phyloP scores from a whole-genome alignment of 2,329 filamentous ascomycete genomes.

The Phoma sp. region DNA sequence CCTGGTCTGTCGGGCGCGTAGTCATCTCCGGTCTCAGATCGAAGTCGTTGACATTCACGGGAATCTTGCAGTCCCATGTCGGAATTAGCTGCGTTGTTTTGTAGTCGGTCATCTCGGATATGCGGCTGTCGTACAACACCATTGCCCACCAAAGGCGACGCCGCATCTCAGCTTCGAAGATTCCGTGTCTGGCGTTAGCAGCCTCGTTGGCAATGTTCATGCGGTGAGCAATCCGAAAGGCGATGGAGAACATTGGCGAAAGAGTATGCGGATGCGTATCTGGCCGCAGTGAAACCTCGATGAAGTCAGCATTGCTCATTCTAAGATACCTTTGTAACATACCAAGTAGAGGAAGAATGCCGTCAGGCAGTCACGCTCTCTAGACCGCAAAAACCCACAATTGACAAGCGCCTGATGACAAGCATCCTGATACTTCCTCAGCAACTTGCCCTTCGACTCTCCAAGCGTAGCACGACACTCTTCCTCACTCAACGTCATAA shows the following conservation, averaged over 20 bases:
- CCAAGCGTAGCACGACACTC: slow-evolving; percentile 63
- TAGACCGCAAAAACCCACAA: slow-evolving; percentile 64
- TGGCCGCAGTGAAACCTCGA: slow-evolving; percentile 62
- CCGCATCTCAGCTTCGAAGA: slow-evolving; percentile 67
- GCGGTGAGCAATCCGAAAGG: slow-evolving; percentile 66
- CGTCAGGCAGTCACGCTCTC: slow-evolving; percentile 61
- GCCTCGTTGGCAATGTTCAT: slow-evolving; percentile 68
- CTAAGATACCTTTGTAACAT: slow-evolving; percentile 29
- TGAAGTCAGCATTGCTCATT: neutral
- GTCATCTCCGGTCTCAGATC: slow-evolving; percentile 53
- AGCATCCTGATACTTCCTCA: slow-evolving; percentile 66
- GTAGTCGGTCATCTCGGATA: slow-evolving; percentile 61
- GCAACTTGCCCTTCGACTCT: slow-evolving; percentile 59
- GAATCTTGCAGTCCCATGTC: slow-evolving; percentile 57
- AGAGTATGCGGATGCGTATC: slow-evolving; percentile 55
- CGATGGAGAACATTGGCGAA: slow-evolving; percentile 65
- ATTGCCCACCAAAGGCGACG: slow-evolving; percentile 70
- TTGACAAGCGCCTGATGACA: slow-evolving; percentile 67
- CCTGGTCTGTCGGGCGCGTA: slow-evolving; percentile 48
- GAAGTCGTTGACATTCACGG: slow-evolving; percentile 62
- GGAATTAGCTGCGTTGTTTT: slow-evolving; percentile 57
- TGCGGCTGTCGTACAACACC: slow-evolving; percentile 64
- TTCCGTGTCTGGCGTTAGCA: slow-evolving; percentile 56
- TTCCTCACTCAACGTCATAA: slow-evolving; percentile 62
- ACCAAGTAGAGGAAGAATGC: slow-evolving; percentile 64